These are phyloP conservation scores for Botryotinia narcissicola DNA, from an alignment of 2,329 filamentous ascomycete genomes.

Conservation along the genomic window DNA sequence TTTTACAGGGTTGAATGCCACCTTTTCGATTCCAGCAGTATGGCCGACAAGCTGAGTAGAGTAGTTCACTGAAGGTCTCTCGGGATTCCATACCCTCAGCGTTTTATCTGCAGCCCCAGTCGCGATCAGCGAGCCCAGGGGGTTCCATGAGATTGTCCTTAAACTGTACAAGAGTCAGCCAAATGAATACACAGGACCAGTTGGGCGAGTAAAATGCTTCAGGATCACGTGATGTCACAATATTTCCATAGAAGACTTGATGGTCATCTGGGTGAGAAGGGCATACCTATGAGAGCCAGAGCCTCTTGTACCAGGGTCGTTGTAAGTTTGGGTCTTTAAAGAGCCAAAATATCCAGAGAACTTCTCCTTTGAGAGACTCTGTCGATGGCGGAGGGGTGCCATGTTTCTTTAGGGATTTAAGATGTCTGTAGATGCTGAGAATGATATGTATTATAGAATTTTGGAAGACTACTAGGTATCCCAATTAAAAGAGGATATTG, in stretches of 20 bases:
- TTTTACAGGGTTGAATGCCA: slow-evolving; percentile 74
- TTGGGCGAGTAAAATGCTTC: neutral
- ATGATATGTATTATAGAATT: neutral
- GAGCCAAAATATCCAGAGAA: slow-evolving; percentile 66
- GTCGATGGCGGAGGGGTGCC: slow-evolving; percentile 43
- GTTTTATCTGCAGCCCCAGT: slow-evolving; percentile 72
- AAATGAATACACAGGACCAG: neutral
- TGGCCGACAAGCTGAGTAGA: slow-evolving; percentile 74
- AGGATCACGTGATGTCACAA: neutral
- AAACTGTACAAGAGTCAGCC: slow-evolving; percentile 49
- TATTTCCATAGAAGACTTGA: neutral
- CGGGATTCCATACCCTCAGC: slow-evolving; percentile 78
- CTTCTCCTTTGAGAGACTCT: slow-evolving; percentile 64
- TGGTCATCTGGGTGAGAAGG: neutral
- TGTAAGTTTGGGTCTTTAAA: slow-evolving; percentile 70
- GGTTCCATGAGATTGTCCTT: slow-evolving; percentile 85
- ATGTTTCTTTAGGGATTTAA: slow-evolving; percentile 21
- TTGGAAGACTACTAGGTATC: neutral
- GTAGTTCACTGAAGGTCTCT: slow-evolving; percentile 69
- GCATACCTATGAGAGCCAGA: slow-evolving; percentile 56
- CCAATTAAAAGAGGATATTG: neutral
- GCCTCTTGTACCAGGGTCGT: slow-evolving; percentile 55
- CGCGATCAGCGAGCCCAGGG: slow-evolving; percentile 77
- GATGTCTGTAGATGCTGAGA: no score
- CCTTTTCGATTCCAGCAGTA: slow-evolving; percentile 64